phyloP scores from a whole-genome alignment of 1,284 basidiomycete species.

The Malassezia arunalokei region DNA sequence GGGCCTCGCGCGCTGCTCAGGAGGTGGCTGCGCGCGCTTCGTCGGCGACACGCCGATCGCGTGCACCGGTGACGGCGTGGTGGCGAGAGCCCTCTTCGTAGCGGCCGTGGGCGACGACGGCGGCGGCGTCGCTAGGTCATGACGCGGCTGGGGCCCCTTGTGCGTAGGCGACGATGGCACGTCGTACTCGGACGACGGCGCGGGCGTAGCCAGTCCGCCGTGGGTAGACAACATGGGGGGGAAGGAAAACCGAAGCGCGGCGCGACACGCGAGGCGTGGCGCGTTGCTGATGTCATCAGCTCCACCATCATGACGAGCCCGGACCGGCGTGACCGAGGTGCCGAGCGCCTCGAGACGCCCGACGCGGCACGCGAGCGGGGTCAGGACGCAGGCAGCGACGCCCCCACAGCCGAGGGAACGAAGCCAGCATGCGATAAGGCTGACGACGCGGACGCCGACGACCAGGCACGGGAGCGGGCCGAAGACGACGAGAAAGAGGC shows the following conservation, averaged over 20 bases:
- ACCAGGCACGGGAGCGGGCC: not conserved
- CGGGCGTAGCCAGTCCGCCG: conserved; percentile 8
- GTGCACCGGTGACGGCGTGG: not conserved
- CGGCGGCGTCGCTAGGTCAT: conserved; percentile 3
- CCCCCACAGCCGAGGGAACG: not conserved
- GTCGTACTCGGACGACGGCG: conserved; percentile 15
- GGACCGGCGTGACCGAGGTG: not conserved
- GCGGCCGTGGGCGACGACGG: conserved; percentile 4
- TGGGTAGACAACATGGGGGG: conserved; percentile 2
- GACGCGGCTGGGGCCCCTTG: not conserved
- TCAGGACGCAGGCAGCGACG: not conserved
- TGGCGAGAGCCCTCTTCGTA: not conserved
- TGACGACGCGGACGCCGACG: not conserved
- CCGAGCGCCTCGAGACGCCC: not conserved
- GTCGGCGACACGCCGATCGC: not conserved
- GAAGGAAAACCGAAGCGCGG: not conserved
- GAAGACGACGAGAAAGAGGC: conserved; percentile 48
- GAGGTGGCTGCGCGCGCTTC: not conserved
- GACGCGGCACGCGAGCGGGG: not conserved
- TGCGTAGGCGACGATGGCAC: not conserved
- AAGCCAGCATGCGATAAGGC: not conserved
- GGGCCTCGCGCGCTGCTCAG: not conserved
- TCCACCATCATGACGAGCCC: not conserved
- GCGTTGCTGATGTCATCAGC: conserved; percentile 6
- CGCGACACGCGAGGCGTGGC: conserved; percentile 1